A percentile compares a stretch with the other conserved stretches of the same genome.
phyloP scores from a whole-genome alignment of 1,284 basidiomycete genomes.

The Pascua guehoae region DNA sequence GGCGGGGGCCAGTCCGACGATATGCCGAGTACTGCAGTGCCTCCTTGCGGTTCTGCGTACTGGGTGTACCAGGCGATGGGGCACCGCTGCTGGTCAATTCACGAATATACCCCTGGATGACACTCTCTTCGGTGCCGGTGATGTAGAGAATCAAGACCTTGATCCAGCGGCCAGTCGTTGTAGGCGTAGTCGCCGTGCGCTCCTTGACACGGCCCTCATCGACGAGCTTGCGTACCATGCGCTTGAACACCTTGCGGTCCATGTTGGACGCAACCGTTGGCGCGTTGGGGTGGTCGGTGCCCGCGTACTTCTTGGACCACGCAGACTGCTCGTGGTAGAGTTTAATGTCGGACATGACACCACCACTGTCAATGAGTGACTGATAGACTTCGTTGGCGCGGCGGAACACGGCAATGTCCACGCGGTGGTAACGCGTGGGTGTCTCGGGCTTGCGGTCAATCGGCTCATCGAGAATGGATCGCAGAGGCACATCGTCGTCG shows the following conservation, averaged over 20 bases:
- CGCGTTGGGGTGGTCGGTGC: slow-evolving; percentile 35
- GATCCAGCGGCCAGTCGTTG: slow-evolving; percentile 35
- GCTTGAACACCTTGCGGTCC: slow-evolving; percentile 35
- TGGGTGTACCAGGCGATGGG: slow-evolving; percentile 2
- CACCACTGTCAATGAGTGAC: slow-evolving; percentile 29
- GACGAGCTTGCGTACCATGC: slow-evolving; percentile 19
- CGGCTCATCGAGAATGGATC: slow-evolving; percentile 1
- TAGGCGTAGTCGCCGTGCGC: slow-evolving; percentile 31
- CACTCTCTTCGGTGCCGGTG: slow-evolving; percentile 18
- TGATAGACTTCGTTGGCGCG: slow-evolving; percentile 33
- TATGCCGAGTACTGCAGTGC: slow-evolving; percentile 17
- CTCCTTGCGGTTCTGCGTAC: slow-evolving; percentile 1
- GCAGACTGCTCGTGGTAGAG: slow-evolving; percentile 25
- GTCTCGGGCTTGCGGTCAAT: background rate
- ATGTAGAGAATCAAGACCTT: slow-evolving; percentile 23
- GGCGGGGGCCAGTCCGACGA: slow-evolving; percentile 5
- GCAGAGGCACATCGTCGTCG: slow-evolving; percentile 5
- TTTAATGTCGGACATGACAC: slow-evolving; percentile 24
- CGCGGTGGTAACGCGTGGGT: slow-evolving; percentile 8
- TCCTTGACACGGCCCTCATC: slow-evolving; percentile 29
- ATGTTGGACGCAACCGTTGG: slow-evolving; percentile 29
- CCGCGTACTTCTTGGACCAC: slow-evolving; percentile 35
- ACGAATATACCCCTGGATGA: slow-evolving; percentile 29
- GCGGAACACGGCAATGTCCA: slow-evolving; percentile 31
- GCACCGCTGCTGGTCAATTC: slow-evolving; percentile 14